A percentile compares a stretch with the other conserved stretches of the same genome.
Evolutionary conservation across 106 monocot species (phyloP).

Genomic region (Ottelia alismoides): DNA sequence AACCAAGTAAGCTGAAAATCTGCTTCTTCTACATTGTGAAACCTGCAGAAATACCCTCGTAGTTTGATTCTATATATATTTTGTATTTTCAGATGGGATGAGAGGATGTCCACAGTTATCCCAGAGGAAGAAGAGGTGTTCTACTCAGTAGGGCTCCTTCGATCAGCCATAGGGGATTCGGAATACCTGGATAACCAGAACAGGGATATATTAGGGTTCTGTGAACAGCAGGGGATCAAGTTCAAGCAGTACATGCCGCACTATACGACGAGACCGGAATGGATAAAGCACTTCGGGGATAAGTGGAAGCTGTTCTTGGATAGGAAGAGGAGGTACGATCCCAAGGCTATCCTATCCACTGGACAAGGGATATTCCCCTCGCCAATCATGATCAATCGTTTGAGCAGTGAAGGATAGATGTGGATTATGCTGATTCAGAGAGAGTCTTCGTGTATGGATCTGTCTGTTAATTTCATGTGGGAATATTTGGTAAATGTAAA

Average conservation of each 20-base stretch:
- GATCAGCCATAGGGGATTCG: conserved; percentile 42
- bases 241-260: conserved; percentile 72
- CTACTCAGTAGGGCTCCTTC: conserved; percentile 72
- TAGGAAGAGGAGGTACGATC: conserved; percentile 60
- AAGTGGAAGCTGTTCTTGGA: conserved; percentile 43
- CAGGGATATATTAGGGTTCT: conserved; percentile 37
- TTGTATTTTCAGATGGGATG: conserved; percentile 56
- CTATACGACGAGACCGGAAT: conserved; percentile 23
- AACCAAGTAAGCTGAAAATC: conserved; percentile 69
- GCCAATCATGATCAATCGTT: too few species aligned
- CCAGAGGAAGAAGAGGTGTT: conserved; percentile 83
- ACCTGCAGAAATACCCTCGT: neutral
- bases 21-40: neutral
- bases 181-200: conserved; percentile 39
- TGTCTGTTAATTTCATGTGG: neutral
- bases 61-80: neutral
- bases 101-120: conserved; percentile 53
- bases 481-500: neutral
- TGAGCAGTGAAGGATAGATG: too few species aligned
- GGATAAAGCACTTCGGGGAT: conserved; percentile 58
- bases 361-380: conserved; percentile 67
- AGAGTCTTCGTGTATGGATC: neutral
- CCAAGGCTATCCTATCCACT: conserved; percentile 37
- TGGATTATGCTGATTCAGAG: neutral
- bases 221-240: conserved; percentile 25